phyloP scores from a whole-genome alignment of 2,329 filamentous ascomycete genomes.

The Phaeosphaeria sp. region DNA sequence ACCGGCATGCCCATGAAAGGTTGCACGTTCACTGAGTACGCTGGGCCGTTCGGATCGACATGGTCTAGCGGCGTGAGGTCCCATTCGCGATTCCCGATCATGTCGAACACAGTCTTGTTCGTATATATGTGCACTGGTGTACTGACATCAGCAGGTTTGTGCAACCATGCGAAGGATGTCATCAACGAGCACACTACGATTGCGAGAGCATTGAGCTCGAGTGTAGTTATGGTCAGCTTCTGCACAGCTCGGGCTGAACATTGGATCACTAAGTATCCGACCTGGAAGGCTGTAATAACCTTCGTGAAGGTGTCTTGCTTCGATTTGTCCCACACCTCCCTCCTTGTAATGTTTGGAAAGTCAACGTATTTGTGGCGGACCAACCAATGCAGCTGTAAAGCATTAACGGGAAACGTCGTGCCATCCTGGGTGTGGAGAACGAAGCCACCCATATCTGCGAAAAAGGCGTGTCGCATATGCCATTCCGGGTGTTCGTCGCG shows the following conservation, averaged over 20 bases:
- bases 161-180: constrained; percentile 18
- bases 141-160: constrained; percentile 23
- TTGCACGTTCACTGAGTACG: constrained; percentile 25
- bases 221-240: constrained; percentile 14
- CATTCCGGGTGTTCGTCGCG: constrained; percentile 12
- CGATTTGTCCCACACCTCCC: constrained; percentile 18
- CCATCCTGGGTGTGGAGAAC: constrained; percentile 9
- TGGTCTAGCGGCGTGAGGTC: constrained; percentile 20
- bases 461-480: constrained; percentile 19
- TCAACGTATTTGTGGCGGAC: constrained; percentile 10
- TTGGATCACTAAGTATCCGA: constrained; percentile 24
- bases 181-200: constrained; percentile 21
- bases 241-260: constrained; percentile 17
- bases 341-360: constrained; percentile 4
- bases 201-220: constrained; percentile 25
- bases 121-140: constrained; percentile 14
- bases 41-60: constrained; percentile 15
- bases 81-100: constrained; percentile 9
- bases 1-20: constrained; percentile 25
- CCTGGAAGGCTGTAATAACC: constrained; percentile 21
- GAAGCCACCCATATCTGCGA: constrained; percentile 24
- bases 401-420: constrained; percentile 10
- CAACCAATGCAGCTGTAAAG: constrained; percentile 11
- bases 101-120: constrained; percentile 4
- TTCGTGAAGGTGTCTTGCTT: constrained; percentile 26